Conservation (phyloP, 495 filamentous ascomycete species). For the Penicillium bovifimosum region DNA sequence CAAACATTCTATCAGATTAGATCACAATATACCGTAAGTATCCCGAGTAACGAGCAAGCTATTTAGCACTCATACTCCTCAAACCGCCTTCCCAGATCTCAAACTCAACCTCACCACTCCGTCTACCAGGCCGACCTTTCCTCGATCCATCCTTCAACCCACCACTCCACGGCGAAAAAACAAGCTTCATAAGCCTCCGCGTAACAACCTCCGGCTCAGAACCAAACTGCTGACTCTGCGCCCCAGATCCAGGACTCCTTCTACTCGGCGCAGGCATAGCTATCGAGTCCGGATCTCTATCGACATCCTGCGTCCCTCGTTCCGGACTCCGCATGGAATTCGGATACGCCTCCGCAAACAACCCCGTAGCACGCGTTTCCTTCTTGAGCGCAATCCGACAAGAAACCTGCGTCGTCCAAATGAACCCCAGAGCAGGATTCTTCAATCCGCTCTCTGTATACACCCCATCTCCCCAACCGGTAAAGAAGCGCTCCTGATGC, state of each 20-base stretch:
- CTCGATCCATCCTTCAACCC: constrained; percentile 8
- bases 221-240: background rate
- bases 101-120: constrained; percentile 39
- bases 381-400: constrained; percentile 76
- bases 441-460: constrained; percentile 45
- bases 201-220: constrained; percentile 21
- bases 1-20: background rate
- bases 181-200: constrained; percentile 67
- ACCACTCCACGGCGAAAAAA: constrained; percentile 66
- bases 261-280: constrained; percentile 1
- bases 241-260: background rate
- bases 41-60: background rate
- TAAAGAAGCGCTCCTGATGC: constrained; percentile 90
- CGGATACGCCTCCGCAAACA: constrained; percentile 1
- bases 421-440: constrained; percentile 77
- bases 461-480: constrained; percentile 73
- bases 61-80: constrained; percentile 16
- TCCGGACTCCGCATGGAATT: background rate
- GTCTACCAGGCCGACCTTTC: background rate
- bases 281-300: background rate
- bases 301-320: too few species aligned
- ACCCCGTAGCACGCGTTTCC: constrained; percentile 18
- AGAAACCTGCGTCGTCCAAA: constrained; percentile 86
- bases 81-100: constrained; percentile 49
- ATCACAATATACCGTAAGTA: background rate